phyloP scores from a whole-genome alignment of 176 grass and related monocot species.

The Oryza officinalis region DNA sequence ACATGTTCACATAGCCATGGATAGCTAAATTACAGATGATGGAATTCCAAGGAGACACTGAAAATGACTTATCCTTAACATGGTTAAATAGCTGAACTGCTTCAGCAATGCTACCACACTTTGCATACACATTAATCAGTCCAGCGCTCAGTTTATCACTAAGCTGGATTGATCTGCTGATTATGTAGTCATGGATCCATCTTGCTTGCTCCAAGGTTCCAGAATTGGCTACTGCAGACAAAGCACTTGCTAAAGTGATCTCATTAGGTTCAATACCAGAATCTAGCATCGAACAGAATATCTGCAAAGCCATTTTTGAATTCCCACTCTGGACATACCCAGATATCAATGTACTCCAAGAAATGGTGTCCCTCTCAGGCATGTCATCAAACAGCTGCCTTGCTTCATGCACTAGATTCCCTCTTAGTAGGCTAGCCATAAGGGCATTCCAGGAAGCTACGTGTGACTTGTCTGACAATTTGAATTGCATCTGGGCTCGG shows the following conservation, averaged over 20 bases:
- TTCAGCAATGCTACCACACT: conserved; percentile 52
- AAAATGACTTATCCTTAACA: conserved; percentile 41
- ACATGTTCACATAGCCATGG: conserved; percentile 60
- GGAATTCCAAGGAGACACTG: conserved; percentile 72
- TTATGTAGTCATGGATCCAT: conserved; percentile 66
- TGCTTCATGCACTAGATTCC: conserved; percentile 38
- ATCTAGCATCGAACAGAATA: conserved; percentile 51
- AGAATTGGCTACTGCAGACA: conserved; percentile 62
- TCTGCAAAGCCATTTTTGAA: conserved; percentile 49
- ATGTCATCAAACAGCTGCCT: conserved; percentile 55
- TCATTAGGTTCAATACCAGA: conserved; percentile 45
- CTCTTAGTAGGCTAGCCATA: conserved; percentile 45
- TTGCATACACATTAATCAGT: conserved; percentile 81
- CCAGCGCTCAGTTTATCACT: conserved; percentile 59
- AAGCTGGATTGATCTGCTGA: conserved; percentile 48
- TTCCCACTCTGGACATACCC: conserved; percentile 43
- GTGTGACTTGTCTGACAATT: conserved; percentile 55
- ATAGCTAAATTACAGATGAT: conserved; percentile 78
- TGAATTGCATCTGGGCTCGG: conserved; percentile 46
- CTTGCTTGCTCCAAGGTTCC: conserved; percentile 65
- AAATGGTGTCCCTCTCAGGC: conserved; percentile 60
- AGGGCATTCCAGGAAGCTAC: conserved; percentile 56
- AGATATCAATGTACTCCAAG: conserved; percentile 66
- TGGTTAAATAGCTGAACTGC: conserved; percentile 55
- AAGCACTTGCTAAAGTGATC: conserved; percentile 49